Percentiles rank a stretch among this genome's conserved stretches.
Evolutionary conservation across 2,329 filamentous ascomycete genomes (phyloP).

Genomic region (Raffaelea albimanens): DNA sequence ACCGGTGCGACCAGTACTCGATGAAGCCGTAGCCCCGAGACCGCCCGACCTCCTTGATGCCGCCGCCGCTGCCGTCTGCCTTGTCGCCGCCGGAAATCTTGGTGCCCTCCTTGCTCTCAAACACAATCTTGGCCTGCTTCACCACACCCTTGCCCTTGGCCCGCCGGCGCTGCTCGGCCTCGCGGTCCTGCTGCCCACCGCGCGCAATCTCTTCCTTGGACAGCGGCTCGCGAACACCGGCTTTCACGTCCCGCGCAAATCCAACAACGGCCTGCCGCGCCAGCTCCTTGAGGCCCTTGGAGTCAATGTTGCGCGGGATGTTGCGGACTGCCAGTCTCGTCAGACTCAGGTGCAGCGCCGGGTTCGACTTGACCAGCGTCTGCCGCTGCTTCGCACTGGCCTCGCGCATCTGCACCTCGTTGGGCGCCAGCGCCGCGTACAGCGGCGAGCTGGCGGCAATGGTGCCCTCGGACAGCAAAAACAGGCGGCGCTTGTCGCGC

Average conservation of each 20-base stretch:
- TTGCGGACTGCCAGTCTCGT: conserved; percentile 89
- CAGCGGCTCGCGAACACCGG: conserved; percentile 62
- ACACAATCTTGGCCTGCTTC: conserved; percentile 88
- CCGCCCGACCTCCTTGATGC: conserved; percentile 61
- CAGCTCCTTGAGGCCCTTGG: conserved; percentile 83
- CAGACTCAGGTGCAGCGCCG: conserved; percentile 76
- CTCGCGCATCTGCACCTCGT: conserved; percentile 81
- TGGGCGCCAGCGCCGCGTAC: conserved; percentile 64
- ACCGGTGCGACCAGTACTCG: conserved; percentile 89
- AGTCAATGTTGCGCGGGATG: conserved; percentile 70
- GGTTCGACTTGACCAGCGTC: conserved; percentile 83
- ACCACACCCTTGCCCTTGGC: conserved; percentile 78
- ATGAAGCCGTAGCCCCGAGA: conserved; percentile 95
- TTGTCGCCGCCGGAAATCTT: conserved; percentile 54
- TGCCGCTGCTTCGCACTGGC: conserved; percentile 80
- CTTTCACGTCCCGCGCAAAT: conserved; percentile 84
- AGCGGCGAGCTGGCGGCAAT: conserved; percentile 70
- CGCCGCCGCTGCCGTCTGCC: conserved; percentile 25
- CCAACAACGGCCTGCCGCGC: conserved; percentile 89
- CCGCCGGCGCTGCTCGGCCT: conserved; percentile 71
- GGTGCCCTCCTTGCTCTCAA: conserved; percentile 74
- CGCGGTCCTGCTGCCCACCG: conserved; percentile 69
- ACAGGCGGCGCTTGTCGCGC: conserved; percentile 84
- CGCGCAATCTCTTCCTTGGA: conserved; percentile 83
- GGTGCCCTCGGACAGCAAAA: conserved; percentile 77